These are phyloP conservation scores for Lanmaoa rubissima DNA, from an alignment of 768 basidiomycete species.

Conservation along the genomic window DNA sequence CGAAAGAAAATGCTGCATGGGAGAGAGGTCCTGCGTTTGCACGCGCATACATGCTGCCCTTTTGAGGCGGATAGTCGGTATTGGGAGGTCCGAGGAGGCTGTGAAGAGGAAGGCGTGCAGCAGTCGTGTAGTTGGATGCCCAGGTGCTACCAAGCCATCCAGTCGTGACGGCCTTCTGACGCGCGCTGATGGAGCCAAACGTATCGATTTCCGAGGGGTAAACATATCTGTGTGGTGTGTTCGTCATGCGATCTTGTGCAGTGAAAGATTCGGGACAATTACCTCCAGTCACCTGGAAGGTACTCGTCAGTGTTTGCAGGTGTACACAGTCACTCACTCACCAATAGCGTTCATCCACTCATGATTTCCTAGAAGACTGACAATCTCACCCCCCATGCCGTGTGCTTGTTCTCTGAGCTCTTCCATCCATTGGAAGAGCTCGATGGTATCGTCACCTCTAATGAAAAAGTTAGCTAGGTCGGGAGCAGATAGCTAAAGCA, in stretches of 20 bases:
- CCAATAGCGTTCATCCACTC: conserved; percentile 94
- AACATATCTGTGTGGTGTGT: conserved; percentile 62
- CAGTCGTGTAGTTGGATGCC: conserved; percentile 81
- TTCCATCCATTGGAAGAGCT: conserved; percentile 84
- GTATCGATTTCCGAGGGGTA: conserved; percentile 78
- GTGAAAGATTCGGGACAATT: conserved; percentile 15
- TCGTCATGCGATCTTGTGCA: conserved; percentile 5
- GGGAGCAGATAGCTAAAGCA: conserved; percentile 2
- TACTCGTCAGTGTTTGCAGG: conserved; percentile 6
- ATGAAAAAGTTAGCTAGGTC: conserved; percentile 9
- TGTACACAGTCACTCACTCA: conserved; percentile 25
- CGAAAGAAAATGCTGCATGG: conserved; percentile 84
- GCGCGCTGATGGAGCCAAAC: conserved; percentile 67
- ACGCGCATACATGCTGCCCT: conserved; percentile 29
- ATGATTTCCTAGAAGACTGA: conserved; percentile 89
- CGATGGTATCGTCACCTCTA: conserved; percentile 89
- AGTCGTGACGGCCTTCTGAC: conserved; percentile 69
- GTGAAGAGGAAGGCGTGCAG: conserved; percentile 80
- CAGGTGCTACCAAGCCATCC: conserved; percentile 81
- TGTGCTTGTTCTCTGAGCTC: conserved; percentile 72
- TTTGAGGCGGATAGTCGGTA: conserved; percentile 50
- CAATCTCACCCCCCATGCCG: conserved; percentile 63
- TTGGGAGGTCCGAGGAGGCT: conserved; percentile 66
- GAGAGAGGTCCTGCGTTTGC: conserved; percentile 51
- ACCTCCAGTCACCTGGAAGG: conserved; percentile 81